Evolutionary conservation across 148 eudicot species (phyloP).

Genomic region (Drosera capensis): DNA sequence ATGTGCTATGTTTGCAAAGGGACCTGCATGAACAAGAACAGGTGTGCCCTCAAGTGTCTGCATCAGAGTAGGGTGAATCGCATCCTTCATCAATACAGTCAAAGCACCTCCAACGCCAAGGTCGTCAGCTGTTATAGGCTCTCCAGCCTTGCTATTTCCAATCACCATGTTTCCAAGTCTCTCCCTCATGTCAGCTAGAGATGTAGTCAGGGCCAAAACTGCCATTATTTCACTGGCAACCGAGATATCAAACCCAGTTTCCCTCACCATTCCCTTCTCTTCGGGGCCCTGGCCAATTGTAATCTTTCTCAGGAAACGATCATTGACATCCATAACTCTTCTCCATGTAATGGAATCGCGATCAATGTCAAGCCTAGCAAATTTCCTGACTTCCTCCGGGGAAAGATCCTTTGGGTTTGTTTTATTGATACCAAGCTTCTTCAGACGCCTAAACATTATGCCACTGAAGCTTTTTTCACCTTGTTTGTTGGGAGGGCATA

Average conservation of each 20-base stretch:
- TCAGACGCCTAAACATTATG: conserved; percentile 80
- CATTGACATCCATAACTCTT: conserved; percentile 97
- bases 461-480: conserved; percentile 61
- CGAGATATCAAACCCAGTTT: conserved; percentile 92
- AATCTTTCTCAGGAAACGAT: conserved; percentile 86
- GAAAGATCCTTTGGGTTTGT: conserved; percentile 79
- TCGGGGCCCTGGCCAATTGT: conserved; percentile 93
- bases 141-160: conserved; percentile 89
- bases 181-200: conserved; percentile 90
- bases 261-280: conserved; percentile 95
- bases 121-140: conserved; percentile 93
- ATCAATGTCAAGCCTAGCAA: conserved; percentile 94
- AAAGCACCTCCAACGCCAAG: conserved; percentile 94
- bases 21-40: conserved; percentile 97
- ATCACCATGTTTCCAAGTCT: conserved; percentile 93
- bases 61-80: conserved; percentile 95
- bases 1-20: conserved; percentile 97
- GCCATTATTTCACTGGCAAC: conserved; percentile 99
- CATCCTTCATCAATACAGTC: conserved; percentile 94
- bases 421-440: conserved; percentile 79
- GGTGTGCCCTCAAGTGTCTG: conserved; percentile 99
- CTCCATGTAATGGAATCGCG: conserved; percentile 92
- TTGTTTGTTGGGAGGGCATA: conserved; percentile 84
- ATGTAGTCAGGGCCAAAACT: conserved; percentile 88
- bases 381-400: conserved; percentile 57